A percentile compares a stretch with the other conserved stretches of the same genome.
phyloP scores from a whole-genome alignment of 352 stramenopile species.

The Pythium aquatile region DNA sequence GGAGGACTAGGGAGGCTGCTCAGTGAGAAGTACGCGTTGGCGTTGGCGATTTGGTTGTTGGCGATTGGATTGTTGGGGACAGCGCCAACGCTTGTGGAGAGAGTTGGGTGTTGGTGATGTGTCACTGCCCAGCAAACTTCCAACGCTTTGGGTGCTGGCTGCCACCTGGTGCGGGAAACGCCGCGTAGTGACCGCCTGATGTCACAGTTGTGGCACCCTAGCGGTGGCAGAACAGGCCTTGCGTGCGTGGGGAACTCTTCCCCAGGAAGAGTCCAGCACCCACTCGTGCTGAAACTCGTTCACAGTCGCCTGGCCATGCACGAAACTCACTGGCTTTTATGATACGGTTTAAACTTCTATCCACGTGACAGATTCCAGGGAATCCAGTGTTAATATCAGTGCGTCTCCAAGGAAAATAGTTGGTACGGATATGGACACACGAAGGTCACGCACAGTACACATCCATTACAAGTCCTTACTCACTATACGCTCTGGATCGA shows the following conservation, averaged over 20 bases:
- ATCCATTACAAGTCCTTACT: not conserved
- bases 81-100: not conserved
- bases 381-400: not conserved
- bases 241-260: not conserved
- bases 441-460: not conserved
- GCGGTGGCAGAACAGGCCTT: too few species aligned
- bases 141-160: not conserved
- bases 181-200: not conserved
- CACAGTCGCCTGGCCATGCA: not conserved
- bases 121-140: not conserved
- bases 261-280: not conserved
- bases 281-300: not conserved
- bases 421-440: too few species aligned
- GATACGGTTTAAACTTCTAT: not conserved
- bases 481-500: conserved; percentile 8
- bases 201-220: not conserved
- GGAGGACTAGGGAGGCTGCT: not conserved
- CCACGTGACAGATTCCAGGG: not conserved
- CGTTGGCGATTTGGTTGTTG: not conserved
- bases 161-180: conserved; percentile 8
- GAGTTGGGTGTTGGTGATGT: conserved; percentile 1
- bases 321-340: not conserved
- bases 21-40: not conserved
- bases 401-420: too few species aligned
- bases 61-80: not conserved